Evolutionary conservation across 345 rosid genomes (phyloP).

Genomic region (Salix viminalis): DNA sequence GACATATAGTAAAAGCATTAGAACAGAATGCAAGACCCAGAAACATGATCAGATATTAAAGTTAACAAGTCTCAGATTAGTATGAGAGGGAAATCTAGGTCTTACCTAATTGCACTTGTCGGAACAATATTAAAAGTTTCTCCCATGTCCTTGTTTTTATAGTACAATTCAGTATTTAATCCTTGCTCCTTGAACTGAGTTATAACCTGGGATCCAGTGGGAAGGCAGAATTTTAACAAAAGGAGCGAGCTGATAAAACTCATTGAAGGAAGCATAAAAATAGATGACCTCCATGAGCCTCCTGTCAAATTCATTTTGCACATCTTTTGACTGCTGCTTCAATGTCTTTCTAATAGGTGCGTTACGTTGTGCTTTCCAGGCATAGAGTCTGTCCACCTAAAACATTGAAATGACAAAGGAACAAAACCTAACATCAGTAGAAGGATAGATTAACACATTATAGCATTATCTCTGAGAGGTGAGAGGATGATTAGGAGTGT

Average conservation of each 20-base stretch:
- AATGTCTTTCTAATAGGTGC: constrained; percentile 66
- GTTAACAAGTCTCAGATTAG: neutral
- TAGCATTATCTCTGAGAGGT: neutral
- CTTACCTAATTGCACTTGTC: constrained; percentile 82
- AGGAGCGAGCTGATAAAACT: neutral
- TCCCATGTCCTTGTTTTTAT: constrained; percentile 81
- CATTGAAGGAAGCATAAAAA: neutral
- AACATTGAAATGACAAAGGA: constrained; percentile 8
- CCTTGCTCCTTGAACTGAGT: constrained; percentile 89
- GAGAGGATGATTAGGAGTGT: no score
- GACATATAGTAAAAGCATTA: neutral
- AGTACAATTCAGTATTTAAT: constrained; percentile 79
- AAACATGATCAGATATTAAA: neutral
- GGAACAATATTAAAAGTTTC: constrained; percentile 83
- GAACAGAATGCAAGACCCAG: neutral
- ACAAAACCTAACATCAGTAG: neutral
- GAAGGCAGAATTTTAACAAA: neutral
- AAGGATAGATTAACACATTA: constrained; percentile 5
- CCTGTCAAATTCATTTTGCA: constrained; percentile 63
- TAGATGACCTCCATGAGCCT: constrained; percentile 52
- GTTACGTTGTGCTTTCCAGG: constrained; percentile 75
- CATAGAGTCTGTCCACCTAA: constrained; percentile 93
- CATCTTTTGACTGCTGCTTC: constrained; percentile 68
- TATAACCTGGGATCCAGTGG: constrained; percentile 42
- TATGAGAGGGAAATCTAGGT: neutral